Conservation (phyloP, 1,284 basidiomycete genomes). For the Anthracocystis panici-leucophaei region DNA sequence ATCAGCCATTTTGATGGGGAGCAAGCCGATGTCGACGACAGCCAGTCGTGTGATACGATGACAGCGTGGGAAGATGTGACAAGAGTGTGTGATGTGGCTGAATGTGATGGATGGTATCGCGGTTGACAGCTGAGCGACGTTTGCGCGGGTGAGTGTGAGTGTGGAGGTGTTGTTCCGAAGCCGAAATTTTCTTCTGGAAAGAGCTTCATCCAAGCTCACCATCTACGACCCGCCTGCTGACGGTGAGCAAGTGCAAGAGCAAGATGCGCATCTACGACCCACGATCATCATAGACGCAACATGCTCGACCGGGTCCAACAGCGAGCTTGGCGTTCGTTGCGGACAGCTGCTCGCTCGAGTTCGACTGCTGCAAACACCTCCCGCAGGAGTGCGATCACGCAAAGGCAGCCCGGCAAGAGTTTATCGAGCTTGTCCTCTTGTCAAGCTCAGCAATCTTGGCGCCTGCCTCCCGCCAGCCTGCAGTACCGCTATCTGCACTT, state of each 20-base stretch:
- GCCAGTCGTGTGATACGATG: background rate
- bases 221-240: background rate
- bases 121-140: constrained; percentile 1
- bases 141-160: background rate
- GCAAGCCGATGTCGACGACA: background rate
- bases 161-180: constrained; percentile 2
- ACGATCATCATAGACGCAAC: background rate
- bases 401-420: background rate
- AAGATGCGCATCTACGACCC: background rate
- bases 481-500: constrained; percentile 19
- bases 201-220: background rate
- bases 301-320: constrained; percentile 20
- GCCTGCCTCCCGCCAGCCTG: too few species aligned
- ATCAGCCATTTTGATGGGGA: background rate
- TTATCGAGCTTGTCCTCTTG: background rate
- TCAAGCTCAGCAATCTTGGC: background rate
- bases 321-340: constrained; percentile 12
- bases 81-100: background rate
- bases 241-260: background rate
- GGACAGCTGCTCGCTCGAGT: constrained; percentile 7
- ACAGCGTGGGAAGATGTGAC: constrained; percentile 2
- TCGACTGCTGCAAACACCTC: background rate
- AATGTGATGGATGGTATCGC: constrained; percentile 2
- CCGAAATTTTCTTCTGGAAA: constrained; percentile 5
- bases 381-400: background rate